phyloP scores from a whole-genome alignment of 1,139 yeast species.

The Hansenula anomala region DNA sequence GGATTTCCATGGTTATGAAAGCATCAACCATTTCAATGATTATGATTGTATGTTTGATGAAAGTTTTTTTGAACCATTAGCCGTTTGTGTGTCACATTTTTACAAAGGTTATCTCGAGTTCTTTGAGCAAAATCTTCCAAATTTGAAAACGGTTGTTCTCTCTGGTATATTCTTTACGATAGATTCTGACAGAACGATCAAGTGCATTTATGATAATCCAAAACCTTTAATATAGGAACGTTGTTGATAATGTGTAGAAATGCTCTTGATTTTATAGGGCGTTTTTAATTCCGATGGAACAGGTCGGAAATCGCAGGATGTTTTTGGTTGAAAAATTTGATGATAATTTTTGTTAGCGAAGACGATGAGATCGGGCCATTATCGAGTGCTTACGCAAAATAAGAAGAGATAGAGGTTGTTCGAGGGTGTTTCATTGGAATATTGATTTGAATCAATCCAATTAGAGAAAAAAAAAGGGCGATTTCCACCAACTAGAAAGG shows the following conservation, averaged over 20 bases:
- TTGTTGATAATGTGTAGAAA: not conserved
- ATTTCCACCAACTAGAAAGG: no score
- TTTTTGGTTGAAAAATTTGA: conserved; percentile 2
- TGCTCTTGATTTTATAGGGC: not conserved
- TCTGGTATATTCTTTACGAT: conserved; percentile 2
- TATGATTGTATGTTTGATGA: conserved; percentile 29
- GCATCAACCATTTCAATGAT: conserved; percentile 26
- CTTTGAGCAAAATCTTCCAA: conserved; percentile 3
- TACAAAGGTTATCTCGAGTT: conserved; percentile 16
- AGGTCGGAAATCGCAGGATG: not conserved
- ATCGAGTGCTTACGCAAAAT: not conserved
- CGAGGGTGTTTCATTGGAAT: no score
- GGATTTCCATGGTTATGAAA: conserved; percentile 34
- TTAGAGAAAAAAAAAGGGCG: no score
- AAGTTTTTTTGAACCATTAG: conserved; percentile 20
- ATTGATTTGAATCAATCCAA: no score
- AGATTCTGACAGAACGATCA: not conserved
- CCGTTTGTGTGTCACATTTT: conserved; percentile 31
- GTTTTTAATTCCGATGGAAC: not conserved
- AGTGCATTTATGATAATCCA: conserved; percentile 4
- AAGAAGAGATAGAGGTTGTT: not conserved
- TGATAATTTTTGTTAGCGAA: not conserved
- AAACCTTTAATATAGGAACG: not conserved
- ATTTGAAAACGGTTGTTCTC: conserved; percentile 3
- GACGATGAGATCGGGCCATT: not conserved